phyloP scores from a whole-genome alignment of 305 asterid genomes.

The Ilex paraguariensis region DNA sequence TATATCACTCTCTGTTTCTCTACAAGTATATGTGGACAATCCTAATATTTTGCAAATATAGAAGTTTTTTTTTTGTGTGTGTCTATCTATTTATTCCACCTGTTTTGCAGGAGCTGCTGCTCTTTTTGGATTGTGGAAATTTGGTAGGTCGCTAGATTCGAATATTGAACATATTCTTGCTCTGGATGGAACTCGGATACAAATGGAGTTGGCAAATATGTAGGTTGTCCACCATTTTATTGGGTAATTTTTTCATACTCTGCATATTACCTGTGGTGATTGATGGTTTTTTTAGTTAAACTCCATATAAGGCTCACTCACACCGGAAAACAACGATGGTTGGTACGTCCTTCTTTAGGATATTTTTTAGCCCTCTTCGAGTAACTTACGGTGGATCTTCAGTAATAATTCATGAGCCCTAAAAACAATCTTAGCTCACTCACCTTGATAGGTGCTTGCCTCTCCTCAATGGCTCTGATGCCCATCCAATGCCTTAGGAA shows the following conservation, averaged over 20 bases:
- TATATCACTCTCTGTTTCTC: too few relatives aligned
- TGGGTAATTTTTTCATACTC: neutral
- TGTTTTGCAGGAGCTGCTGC: constrained; percentile 34
- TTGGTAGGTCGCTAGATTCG: constrained; percentile 23
- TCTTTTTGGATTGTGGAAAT: constrained; percentile 26
- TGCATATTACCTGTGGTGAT: too few relatives aligned
- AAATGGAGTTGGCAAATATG: constrained; percentile 50
- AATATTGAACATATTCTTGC: constrained; percentile 43
- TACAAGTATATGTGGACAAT: too few relatives aligned
- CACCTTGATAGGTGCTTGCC: neutral
- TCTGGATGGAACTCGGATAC: constrained; percentile 59
- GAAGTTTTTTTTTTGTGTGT: neutral
- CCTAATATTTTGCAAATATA: too few relatives aligned
- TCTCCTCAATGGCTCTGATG: too few relatives aligned
- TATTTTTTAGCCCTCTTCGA: too few relatives aligned
- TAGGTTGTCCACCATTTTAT: constrained; percentile 24
- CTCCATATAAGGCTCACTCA: neutral
- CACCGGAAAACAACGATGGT: neutral
- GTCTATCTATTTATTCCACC: neutral
- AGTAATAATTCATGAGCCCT: too few relatives aligned
- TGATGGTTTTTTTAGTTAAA: neutral
- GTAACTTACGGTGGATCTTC: too few relatives aligned
- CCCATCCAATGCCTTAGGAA: too few relatives aligned
- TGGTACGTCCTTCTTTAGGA: too few relatives aligned
- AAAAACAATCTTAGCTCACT: neutral